Evolutionary conservation across 768 basidiomycete genomes (phyloP).

Genomic region (Epithele typhae): DNA sequence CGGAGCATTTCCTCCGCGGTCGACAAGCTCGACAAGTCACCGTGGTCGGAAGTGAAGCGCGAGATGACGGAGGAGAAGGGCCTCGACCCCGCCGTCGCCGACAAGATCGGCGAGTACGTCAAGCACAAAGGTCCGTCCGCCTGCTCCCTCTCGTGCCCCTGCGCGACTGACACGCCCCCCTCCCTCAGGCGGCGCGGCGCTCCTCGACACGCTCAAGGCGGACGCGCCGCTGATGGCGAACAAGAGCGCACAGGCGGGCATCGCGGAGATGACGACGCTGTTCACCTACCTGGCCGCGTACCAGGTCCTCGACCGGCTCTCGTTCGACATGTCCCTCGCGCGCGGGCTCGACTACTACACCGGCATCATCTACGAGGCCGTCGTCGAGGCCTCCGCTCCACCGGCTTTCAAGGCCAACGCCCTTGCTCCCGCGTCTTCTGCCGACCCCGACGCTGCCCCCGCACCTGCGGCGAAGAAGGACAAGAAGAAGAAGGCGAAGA

Average conservation of each 20-base stretch:
- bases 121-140: constrained; percentile 75
- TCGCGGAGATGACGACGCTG: constrained; percentile 81
- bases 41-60: constrained; percentile 89
- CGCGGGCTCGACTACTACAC: constrained; percentile 98
- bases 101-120: constrained; percentile 96
- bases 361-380: constrained; percentile 96
- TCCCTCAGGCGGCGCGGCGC: constrained; percentile 62
- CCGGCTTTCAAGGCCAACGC: constrained; percentile 67
- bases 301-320: constrained; percentile 81
- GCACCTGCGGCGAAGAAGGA: constrained; percentile 36
- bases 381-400: constrained; percentile 90
- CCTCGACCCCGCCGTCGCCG: constrained; percentile 72
- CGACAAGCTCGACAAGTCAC: constrained; percentile 96
- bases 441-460: constrained; percentile 19
- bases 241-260: constrained; percentile 70
- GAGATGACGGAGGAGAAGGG: constrained; percentile 99
- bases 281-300: constrained; percentile 83
- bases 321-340: constrained; percentile 96
- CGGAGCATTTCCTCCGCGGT: constrained; percentile 93
- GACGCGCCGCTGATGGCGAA: constrained; percentile 68
- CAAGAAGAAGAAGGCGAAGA: constrained; percentile 37
- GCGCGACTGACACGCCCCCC: not conserved
- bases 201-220: constrained; percentile 65
- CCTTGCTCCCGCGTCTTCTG: constrained; percentile 33
- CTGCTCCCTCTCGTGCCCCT: not conserved